A percentile compares a stretch with the other conserved stretches of the same genome.
Evolutionary conservation across 371 early-diverging fungal species (phyloP).

Genomic region (Mortierella sp.): DNA sequence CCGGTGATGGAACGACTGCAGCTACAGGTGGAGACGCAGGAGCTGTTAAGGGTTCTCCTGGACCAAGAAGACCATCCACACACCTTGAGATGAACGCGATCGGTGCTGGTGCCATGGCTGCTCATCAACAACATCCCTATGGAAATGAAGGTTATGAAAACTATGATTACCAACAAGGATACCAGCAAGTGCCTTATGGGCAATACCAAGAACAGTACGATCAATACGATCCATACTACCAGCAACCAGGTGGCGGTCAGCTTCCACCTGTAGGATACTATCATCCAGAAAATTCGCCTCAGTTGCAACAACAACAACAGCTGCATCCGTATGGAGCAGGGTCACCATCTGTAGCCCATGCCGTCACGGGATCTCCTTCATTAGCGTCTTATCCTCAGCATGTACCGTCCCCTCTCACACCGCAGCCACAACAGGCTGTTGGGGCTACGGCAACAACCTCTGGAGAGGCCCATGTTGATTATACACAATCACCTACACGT

Average conservation of each 20-base stretch:
- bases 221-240: conserved; percentile 39
- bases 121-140: conserved; percentile 1
- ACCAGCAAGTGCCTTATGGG: conserved; percentile 23
- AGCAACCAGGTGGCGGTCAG: conserved; percentile 12
- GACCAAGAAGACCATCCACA: conserved; percentile 19
- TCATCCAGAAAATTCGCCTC: conserved; percentile 6
- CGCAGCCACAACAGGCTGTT: too few relatives aligned
- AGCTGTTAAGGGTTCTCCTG: conserved; percentile 6
- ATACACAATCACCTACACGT: conserved; percentile 20
- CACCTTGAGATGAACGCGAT: conserved; percentile 32
- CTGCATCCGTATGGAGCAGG: conserved; percentile 10
- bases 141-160: conserved; percentile 17
- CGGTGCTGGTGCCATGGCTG: conserved; percentile 1
- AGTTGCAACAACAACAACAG: conserved; percentile 15
- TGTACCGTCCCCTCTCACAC: too few relatives aligned
- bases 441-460: too few relatives aligned
- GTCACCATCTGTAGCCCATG: conserved; percentile 19
- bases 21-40: conserved; percentile 7
- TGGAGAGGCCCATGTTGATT: conserved; percentile 25
- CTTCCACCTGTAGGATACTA: conserved; percentile 18
- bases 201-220: conserved; percentile 37
- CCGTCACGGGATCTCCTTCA: too few relatives aligned
- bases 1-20: conserved; percentile 10
- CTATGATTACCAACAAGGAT: conserved; percentile 24
- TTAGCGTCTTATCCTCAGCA: too few relatives aligned